Base-by-base conservation (phyloP, 2,329 filamentous ascomycete species). In the Sporothrix globosa region DNA sequence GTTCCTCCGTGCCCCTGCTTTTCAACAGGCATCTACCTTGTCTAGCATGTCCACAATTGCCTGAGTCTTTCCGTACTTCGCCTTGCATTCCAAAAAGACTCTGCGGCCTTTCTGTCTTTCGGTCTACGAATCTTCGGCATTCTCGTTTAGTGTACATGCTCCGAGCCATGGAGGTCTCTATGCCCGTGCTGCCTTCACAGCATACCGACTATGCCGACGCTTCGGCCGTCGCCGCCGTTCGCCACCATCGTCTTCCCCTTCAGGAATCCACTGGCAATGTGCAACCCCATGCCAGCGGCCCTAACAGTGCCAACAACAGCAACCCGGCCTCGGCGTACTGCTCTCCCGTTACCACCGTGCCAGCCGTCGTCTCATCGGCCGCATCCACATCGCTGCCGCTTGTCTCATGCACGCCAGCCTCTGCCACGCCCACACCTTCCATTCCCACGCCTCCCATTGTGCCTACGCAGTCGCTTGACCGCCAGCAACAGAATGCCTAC, bases 241-340 rank as follows among this genome's bases (percentile, higher is more conserved):
- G 83, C 69, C 81, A 83, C 73, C 79, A 80, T 73, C 76, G 83
- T 72, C 79, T 82, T 72, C 85, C 86, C 41, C 81, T 88, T 50
- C 80, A 83, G 70, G 85, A 88, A 75, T 82, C 84, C 24, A 84
- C 82, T 14, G 82, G 83, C 75, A 88, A 87, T 77, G 79, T 82
- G 61, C 85, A 87, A 75, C 76, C 71, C 19, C 72, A 72, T 70
- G 21, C 66, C 71, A 70, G 63, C 61, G 41, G 56, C 56, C 24
- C 27, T 68, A 70, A 30, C 61, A 67, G n/a, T 34, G 24, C 30
- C 71, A 71, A 52, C 67, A 63, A 21, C 69, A 71, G 50, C 66
- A 58, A 81, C 46, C 80, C 83, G 60, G 72, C 81, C 41, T 80
- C 83, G 53, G 73, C 82, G 83, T 78, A 81, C 80, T 74, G 81